Conservation (phyloP, 495 filamentous ascomycete genomes). For the Aspergillus conjunctus region DNA sequence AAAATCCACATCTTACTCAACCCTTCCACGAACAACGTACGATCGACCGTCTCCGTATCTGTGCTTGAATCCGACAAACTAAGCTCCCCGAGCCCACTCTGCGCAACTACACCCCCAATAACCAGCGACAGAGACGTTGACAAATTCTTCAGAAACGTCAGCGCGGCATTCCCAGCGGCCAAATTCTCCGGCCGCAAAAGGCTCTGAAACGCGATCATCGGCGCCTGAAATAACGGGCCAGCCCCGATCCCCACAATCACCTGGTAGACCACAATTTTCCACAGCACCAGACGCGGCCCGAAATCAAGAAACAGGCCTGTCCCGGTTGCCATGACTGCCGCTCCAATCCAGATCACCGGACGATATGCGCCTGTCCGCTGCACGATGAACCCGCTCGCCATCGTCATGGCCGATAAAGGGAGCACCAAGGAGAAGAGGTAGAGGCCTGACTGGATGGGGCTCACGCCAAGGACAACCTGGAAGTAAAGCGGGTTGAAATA, state of each 20-base stretch:
- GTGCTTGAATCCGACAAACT: background rate
- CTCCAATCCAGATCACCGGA: slow-evolving; percentile 3
- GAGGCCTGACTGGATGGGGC: background rate
- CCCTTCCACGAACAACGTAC: background rate
- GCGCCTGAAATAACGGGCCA: slow-evolving; percentile 10
- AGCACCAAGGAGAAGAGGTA: slow-evolving; percentile 3
- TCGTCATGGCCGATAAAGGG: background rate
- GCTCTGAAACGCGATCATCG: slow-evolving; percentile 5
- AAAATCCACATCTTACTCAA: background rate
- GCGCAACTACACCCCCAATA: slow-evolving; percentile 17
- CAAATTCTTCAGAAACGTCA: slow-evolving; percentile 6
- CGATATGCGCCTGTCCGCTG: slow-evolving; percentile 1
- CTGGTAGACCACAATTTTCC: slow-evolving; percentile 7
- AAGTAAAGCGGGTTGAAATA: slow-evolving; percentile 15
- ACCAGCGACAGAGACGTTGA: background rate
- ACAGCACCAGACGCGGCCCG: background rate
- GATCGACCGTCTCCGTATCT: background rate
- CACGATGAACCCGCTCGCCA: slow-evolving; percentile 2
- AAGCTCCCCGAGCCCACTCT: background rate
- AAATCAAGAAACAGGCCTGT: slow-evolving; percentile 4
- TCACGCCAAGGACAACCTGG: slow-evolving; percentile 8
- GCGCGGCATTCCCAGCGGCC: background rate
- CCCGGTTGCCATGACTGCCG: background rate
- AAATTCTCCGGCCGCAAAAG: background rate
- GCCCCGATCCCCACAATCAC: background rate